Conservation (phyloP, 305 asterid genomes). For the Solanum hybrid region DNA sequence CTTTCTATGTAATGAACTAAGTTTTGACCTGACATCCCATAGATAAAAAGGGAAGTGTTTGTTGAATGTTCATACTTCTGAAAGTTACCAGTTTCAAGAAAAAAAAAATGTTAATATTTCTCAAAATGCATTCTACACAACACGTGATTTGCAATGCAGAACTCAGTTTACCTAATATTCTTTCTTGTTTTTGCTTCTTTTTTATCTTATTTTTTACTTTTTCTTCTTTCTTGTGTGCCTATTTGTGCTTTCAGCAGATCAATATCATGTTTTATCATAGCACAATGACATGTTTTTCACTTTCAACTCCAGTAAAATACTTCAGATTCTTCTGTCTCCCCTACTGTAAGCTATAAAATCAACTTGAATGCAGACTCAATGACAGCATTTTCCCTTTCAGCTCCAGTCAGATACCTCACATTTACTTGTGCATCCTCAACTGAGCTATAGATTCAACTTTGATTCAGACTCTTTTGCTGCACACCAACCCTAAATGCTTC, state of each 20-base stretch:
- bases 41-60: background rate
- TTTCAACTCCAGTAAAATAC: background rate
- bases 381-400: background rate
- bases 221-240: background rate
- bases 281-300: background rate
- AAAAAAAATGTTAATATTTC: background rate
- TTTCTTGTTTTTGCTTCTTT: background rate
- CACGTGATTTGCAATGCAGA: background rate
- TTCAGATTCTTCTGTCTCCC: background rate
- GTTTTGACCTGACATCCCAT: background rate
- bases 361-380: background rate
- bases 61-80: background rate
- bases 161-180: background rate
- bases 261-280: background rate
- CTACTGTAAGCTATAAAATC: background rate
- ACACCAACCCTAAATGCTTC: background rate
- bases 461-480: background rate
- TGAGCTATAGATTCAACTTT: background rate
- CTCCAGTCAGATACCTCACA: background rate
- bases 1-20: background rate
- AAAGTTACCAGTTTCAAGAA: background rate
- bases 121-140: background rate
- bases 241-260: background rate
- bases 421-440: constrained; percentile 1
- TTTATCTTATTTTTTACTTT: background rate